A percentile compares a stretch with the other conserved stretches of the same genome.
Evolutionary conservation across 352 stramenopile genomes (phyloP).

Genomic region (Thraustochytrium sp.): DNA sequence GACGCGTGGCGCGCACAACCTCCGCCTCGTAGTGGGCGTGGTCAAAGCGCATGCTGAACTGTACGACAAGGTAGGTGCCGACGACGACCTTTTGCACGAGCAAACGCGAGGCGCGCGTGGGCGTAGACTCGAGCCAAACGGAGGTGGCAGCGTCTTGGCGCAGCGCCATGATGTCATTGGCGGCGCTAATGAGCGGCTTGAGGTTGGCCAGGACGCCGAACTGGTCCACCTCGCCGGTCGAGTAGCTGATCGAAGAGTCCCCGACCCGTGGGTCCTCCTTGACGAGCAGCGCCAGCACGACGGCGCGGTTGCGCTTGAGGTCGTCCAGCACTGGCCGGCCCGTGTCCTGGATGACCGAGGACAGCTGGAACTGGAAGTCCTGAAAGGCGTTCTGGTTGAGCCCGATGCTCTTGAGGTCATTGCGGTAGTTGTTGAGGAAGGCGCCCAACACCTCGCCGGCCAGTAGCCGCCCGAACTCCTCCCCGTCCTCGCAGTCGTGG

Average conservation of each 20-base stretch:
- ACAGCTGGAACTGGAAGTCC: slow-evolving; percentile 75
- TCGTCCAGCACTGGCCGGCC: slow-evolving; percentile 73
- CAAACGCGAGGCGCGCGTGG: slow-evolving; percentile 65
- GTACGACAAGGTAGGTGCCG: slow-evolving; percentile 69
- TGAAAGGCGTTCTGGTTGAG: slow-evolving; percentile 83
- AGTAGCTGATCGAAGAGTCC: slow-evolving; percentile 59
- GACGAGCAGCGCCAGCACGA: slow-evolving; percentile 79
- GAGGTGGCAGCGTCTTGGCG: slow-evolving; percentile 67
- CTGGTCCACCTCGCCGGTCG: slow-evolving; percentile 76
- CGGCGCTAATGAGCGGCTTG: slow-evolving; percentile 71
- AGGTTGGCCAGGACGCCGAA: slow-evolving; percentile 80
- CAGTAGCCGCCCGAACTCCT: slow-evolving; percentile 73
- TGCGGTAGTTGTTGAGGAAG: slow-evolving; percentile 67
- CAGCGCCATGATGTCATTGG: slow-evolving; percentile 77
- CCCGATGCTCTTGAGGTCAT: slow-evolving; percentile 68
- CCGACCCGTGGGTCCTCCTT: slow-evolving; percentile 60
- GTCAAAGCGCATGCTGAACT: slow-evolving; percentile 70
- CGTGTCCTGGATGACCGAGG: slow-evolving; percentile 68
- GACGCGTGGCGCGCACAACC: background rate
- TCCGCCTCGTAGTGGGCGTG: slow-evolving; percentile 61
- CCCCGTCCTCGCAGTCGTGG: slow-evolving; percentile 69
- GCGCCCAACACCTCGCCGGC: slow-evolving; percentile 72
- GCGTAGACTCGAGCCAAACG: slow-evolving; percentile 74
- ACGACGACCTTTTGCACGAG: slow-evolving; percentile 73
- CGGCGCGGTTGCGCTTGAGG: slow-evolving; percentile 62